Evolutionary conservation across 2,329 filamentous ascomycete genomes (phyloP).

Genomic region (Helotiales sp.): DNA sequence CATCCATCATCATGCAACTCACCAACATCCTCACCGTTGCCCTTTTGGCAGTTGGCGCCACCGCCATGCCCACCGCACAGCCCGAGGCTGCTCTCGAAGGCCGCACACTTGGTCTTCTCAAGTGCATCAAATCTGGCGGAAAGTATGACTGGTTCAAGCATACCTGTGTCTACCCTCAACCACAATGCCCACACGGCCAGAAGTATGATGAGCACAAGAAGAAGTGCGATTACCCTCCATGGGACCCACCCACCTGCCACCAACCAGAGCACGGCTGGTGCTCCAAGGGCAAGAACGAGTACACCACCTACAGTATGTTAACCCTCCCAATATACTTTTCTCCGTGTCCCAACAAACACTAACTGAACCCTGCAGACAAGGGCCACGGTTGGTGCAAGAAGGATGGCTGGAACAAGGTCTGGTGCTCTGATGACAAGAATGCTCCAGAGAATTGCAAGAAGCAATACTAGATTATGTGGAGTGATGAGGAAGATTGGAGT

Average conservation of each 20-base stretch:
- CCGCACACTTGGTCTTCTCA: not conserved
- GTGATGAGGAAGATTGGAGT: not conserved
- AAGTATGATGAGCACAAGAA: not conserved
- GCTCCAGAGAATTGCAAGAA: not conserved
- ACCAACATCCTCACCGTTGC: not conserved
- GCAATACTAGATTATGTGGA: not conserved
- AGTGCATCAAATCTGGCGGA: not conserved
- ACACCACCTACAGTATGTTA: not conserved
- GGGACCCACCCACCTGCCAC: not conserved
- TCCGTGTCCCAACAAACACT: not conserved
- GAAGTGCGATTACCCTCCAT: not conserved
- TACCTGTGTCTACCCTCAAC: not conserved
- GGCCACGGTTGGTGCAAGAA: not conserved
- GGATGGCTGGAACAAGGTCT: not conserved
- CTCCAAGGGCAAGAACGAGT: not conserved
- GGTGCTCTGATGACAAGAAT: not conserved
- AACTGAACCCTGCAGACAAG: not conserved
- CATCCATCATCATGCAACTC: slow-evolving; percentile 1
- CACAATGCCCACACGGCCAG: not conserved
- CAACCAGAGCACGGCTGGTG: not conserved
- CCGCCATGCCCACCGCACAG: not conserved
- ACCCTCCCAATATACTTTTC: not conserved
- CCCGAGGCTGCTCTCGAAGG: not conserved
- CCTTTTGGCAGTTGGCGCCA: not conserved
- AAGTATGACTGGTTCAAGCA: not conserved